These are phyloP conservation scores for Panellus pusillus DNA, from an alignment of 768 basidiomycete species.

Conservation along the genomic window DNA sequence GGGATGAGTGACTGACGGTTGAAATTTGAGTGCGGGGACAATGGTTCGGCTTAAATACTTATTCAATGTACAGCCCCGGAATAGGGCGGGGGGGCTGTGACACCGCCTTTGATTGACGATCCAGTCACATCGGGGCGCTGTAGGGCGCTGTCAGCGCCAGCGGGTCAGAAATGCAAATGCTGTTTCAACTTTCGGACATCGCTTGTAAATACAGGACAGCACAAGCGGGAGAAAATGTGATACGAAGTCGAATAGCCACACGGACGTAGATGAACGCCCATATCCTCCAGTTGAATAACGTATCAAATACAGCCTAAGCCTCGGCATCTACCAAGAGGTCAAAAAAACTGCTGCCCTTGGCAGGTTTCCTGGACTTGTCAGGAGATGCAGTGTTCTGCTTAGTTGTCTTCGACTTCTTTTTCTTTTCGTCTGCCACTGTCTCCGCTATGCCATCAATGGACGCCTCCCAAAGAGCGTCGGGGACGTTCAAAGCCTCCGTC, in stretches of 20 bases:
- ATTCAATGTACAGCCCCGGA: too few species aligned
- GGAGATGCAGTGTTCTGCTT: constrained; percentile 18
- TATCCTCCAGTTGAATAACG: too few species aligned
- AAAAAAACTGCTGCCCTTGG: constrained; percentile 13
- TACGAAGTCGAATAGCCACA: neutral
- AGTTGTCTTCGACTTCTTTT: constrained; percentile 44
- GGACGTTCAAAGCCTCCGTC: constrained; percentile 25
- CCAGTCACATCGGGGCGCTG: too few species aligned
- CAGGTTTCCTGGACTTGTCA: constrained; percentile 14
- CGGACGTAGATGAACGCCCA: neutral
- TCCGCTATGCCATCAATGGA: constrained; percentile 46
- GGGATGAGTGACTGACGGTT: neutral
- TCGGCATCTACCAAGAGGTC: constrained; percentile 22
- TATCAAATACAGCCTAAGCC: neutral
- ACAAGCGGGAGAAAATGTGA: neutral
- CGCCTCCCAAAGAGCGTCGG: constrained; percentile 46
- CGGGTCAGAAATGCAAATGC: too few species aligned
- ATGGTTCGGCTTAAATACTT: too few species aligned
- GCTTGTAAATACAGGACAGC: too few species aligned
- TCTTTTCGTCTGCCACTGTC: constrained; percentile 47
- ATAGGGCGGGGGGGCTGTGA: too few species aligned
- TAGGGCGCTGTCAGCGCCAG: too few species aligned
- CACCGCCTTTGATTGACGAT: too few species aligned
- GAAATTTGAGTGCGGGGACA: neutral
- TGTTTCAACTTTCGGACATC: too few species aligned